A percentile compares a stretch with the other conserved stretches of the same genome.
Conservation (phyloP, 257 asterid genomes). For the Ilex aquifolium region DNA sequence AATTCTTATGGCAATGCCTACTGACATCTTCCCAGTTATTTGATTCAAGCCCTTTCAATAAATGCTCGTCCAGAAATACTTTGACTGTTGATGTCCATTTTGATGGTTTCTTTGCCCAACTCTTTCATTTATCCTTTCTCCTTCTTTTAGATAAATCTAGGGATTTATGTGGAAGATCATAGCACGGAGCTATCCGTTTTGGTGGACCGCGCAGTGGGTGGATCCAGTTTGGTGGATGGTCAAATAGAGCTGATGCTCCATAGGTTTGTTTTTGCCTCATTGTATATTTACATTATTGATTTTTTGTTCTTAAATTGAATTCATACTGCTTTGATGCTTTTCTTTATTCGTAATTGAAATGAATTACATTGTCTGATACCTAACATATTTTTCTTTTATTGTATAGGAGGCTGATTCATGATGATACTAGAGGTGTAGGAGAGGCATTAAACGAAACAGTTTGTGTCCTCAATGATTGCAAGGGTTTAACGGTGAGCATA, state of each 20-base stretch:
- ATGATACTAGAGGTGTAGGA: conserved; percentile 82
- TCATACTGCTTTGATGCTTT: neutral
- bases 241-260: conserved; percentile 83
- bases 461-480: conserved; percentile 45
- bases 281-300: neutral
- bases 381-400: conserved; percentile 1
- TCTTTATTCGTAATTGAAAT: conserved; percentile 1
- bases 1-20: too few relatives aligned
- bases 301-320: too few relatives aligned
- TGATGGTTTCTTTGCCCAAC: neutral
- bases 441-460: conserved; percentile 73
- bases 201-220: conserved; percentile 85
- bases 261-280: conserved; percentile 21
- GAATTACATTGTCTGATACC: neutral
- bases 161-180: conserved; percentile 65
- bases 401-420: conserved; percentile 62
- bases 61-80: too few relatives aligned
- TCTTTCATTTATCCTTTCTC: neutral
- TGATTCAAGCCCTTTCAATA: too few relatives aligned
- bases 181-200: conserved; percentile 57
- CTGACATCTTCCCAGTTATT: too few relatives aligned
- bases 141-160: conserved; percentile 56
- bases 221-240: conserved; percentile 74
- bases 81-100: too few relatives aligned
- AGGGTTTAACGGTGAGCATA: conserved; percentile 55